Evolutionary conservation across 2,329 filamentous ascomycete species (phyloP), one percentile per base, ranked within the genome.

Genomic region (Penicillium sp.): DNA sequence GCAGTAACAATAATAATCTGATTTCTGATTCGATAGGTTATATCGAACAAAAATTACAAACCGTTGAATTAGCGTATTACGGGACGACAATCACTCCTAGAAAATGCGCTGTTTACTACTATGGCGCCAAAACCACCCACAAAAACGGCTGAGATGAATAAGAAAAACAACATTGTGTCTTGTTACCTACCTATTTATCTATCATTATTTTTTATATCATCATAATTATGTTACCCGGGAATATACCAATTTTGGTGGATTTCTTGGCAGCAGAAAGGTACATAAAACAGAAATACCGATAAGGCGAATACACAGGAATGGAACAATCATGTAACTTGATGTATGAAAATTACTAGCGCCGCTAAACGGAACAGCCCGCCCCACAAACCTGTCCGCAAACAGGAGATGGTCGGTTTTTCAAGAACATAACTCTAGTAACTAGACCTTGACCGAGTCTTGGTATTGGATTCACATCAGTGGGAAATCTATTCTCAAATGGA

Each of bases 241-340:
- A 37, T 27, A 51, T 57, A 45, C 26, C 35, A 54, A 44, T 51
- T 57, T 51, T 49, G 48, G 51, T 51, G 51, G 40, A 49, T 49
- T 20, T 53, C 51, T 51, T 54, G 43, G 48, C 48, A 49, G 31
- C 14, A 45, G 35, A 57, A 54, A 51, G 55, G 48, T 57, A 57
- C 49, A 51, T 35, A 31, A 54, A 45, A 49, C 25, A 51, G 52
- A 31, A 54, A 12, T 41, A 52, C 46, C 9, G 37, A 54, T 46
- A 49, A 40, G 6, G 47, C 43, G 6, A 57, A 49, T 57, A 57
- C 47, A 49, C 43, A 14, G 43, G 4, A 49, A 51, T 14, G 22
- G 49, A 54, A 54, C 43, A 51, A 49, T 27, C n/a, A 41, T 45
- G 51, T 54, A 54, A 54, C 33, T n/a, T 53, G 29, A 8, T 35